Conservation (phyloP, 2,329 filamentous ascomycete genomes). For the Ascochyta koolunga region DNA sequence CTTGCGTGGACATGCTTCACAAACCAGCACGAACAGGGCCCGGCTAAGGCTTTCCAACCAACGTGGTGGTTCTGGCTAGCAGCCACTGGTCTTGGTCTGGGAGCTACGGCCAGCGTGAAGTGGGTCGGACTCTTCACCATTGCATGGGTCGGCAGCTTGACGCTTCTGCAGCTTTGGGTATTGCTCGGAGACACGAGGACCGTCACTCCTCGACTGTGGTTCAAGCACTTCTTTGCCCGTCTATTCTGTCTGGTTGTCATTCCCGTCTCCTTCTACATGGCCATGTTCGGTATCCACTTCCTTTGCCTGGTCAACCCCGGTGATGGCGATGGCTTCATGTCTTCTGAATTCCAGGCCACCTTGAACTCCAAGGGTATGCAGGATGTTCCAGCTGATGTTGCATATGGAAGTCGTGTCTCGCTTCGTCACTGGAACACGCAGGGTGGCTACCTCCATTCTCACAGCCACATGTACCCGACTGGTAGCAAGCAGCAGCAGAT, state of each 20-base stretch:
- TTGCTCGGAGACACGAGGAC: conserved; percentile 87
- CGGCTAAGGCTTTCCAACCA: conserved; percentile 81
- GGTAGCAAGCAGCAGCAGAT: conserved; percentile 99
- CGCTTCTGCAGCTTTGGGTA: conserved; percentile 91
- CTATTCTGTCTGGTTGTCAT: conserved; percentile 91
- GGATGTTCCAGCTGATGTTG: conserved; percentile 90
- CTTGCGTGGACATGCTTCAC: conserved; percentile 91
- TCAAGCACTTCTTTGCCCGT: conserved; percentile 93
- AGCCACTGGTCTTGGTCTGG: conserved; percentile 83
- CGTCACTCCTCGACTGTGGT: conserved; percentile 82
- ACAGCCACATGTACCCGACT: conserved; percentile 94
- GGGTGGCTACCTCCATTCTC: conserved; percentile 95
- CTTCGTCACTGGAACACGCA: conserved; percentile 97
- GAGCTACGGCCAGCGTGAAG: conserved; percentile 93
- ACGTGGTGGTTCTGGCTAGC: conserved; percentile 99
- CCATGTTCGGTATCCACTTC: conserved; percentile 98
- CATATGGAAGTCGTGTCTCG: conserved; percentile 82
- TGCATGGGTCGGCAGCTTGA: conserved; percentile 94
- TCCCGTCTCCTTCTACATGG: conserved; percentile 88
- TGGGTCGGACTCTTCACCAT: conserved; percentile 99
- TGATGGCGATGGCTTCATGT: conserved; percentile 99
- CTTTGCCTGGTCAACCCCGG: conserved; percentile 90
- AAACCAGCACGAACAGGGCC: conserved; percentile 95
- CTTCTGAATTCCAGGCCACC: conserved; percentile 97
- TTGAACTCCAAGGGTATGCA: conserved; percentile 97